A percentile compares a stretch with the other conserved stretches of the same genome.
phyloP scores from a whole-genome alignment of 106 monocot species.

The Acanthochlamys bracteata region DNA sequence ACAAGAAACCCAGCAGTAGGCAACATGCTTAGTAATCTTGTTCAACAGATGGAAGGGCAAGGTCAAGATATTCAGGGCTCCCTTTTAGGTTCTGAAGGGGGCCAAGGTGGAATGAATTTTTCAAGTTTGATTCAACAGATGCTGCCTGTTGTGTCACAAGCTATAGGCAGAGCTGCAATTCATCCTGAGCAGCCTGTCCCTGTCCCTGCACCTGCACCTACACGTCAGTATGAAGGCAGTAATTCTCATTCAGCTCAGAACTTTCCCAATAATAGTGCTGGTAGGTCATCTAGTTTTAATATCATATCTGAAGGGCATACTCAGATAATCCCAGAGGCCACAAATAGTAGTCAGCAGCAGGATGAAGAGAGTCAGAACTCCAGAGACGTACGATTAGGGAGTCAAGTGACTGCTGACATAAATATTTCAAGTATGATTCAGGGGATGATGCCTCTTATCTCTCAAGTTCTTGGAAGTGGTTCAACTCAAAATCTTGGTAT shows the following conservation, averaged over 20 bases:
- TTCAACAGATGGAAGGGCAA: slow-evolving; percentile 30
- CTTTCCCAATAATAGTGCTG: background rate
- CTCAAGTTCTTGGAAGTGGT: slow-evolving; percentile 3
- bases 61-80: slow-evolving; percentile 18
- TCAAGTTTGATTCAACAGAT: slow-evolving; percentile 79
- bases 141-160: slow-evolving; percentile 91
- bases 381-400: background rate
- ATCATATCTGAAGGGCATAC: background rate
- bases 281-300: background rate
- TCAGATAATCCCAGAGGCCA: background rate
- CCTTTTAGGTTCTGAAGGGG: slow-evolving; percentile 20
- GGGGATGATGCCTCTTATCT: background rate
- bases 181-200: background rate
- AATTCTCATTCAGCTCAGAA: background rate
- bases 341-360: background rate
- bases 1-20: slow-evolving; percentile 33
- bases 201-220: background rate
- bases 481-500: slow-evolving; percentile 10
- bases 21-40: slow-evolving; percentile 33
- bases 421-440: slow-evolving; percentile 2
- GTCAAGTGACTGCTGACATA: background rate
- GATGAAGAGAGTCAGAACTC: background rate
- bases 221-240: background rate
- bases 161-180: slow-evolving; percentile 32
- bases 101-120: slow-evolving; percentile 52